phyloP scores from a whole-genome alignment of 1,284 basidiomycete species.

The Cystobasidium slooffiae region DNA sequence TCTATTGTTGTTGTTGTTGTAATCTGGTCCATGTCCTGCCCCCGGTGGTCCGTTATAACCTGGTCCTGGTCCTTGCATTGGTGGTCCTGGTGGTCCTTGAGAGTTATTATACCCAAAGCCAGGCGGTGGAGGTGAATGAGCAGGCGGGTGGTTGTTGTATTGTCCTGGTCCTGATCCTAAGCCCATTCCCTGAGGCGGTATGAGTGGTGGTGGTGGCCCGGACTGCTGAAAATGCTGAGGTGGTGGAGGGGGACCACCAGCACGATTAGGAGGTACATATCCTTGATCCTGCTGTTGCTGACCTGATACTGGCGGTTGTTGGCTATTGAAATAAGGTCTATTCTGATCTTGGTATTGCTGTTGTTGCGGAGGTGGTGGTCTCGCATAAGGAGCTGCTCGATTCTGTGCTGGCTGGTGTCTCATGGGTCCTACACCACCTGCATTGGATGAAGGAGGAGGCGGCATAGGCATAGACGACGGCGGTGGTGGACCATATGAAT shows the following conservation, averaged over 20 bases:
- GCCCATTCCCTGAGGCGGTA: background rate
- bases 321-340: background rate
- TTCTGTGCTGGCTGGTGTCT: slow-evolving; percentile 10
- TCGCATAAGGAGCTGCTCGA: slow-evolving; percentile 16
- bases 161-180: background rate
- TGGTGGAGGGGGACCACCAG: slow-evolving; percentile 1
- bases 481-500: background rate
- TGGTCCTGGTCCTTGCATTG: background rate
- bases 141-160: slow-evolving; percentile 5
- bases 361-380: slow-evolving; percentile 10
- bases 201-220: background rate
- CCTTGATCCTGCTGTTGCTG: slow-evolving; percentile 32
- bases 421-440: slow-evolving; percentile 30
- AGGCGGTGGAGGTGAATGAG: slow-evolving; percentile 14
- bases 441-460: slow-evolving; percentile 1
- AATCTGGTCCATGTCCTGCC: background rate
- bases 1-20: background rate
- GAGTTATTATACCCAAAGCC: background rate
- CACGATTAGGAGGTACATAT: slow-evolving; percentile 3
- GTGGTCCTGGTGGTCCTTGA: slow-evolving; percentile 3
- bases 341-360: slow-evolving; percentile 20
- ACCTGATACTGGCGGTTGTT: background rate
- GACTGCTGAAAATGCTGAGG: slow-evolving; percentile 5
- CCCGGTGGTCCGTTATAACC: background rate
- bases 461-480: slow-evolving; percentile 4